Base-by-base conservation (phyloP, 2,329 filamentous ascomycete genomes). In the Arthrobotrys pseudoclavata region DNA sequence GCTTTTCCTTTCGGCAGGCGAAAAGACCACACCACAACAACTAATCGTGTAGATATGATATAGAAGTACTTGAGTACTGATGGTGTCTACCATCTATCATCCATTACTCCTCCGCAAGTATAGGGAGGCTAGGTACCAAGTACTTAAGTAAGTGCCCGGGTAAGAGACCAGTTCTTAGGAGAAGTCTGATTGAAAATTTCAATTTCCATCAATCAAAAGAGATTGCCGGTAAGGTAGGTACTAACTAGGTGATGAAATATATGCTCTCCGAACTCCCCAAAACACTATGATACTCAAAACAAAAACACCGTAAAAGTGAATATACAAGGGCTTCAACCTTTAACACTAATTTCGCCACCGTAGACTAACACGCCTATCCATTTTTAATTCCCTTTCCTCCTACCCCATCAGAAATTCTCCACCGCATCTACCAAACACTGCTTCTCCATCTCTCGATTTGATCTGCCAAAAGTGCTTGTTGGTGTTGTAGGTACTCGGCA, bases 401-500 rank as follows among this genome's bases (percentile, higher is more conserved):
- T 7, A 7, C 26, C 3, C 26, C 26, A 29, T 29, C 26, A 29
- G 7, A 29, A 29, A 29, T 4, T 9, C 1, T 9, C 31, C 31
- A 34, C 7, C 52, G 34, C 50, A 53, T 26, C 52, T 76, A 77
- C 74, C 74, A 70, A 18, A 77, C 74, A 50, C 74, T 71, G 13
- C 74, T 77, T 62, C 74, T 67, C 74, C 74, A 77, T 45, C 67
- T 61, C 60, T 77, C 74, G n/a, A 77, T 77, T 40, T 77, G 74
- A 37, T 70, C 74, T 18, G 74, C 67, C n/a, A 77, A 60, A 13
- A 71, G 61, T 18, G 74, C 67, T 42, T 77, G 74, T 24, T 77
- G 74, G 12, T 77, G 74, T 55, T 77, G 74, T 31, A 77, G 57
- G 53, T 77, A 77, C 47, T 77, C 67, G 13, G 74, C 74, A 22